Conservation (phyloP, 2,329 filamentous ascomycete genomes). For the Claviceps sp. region DNA sequence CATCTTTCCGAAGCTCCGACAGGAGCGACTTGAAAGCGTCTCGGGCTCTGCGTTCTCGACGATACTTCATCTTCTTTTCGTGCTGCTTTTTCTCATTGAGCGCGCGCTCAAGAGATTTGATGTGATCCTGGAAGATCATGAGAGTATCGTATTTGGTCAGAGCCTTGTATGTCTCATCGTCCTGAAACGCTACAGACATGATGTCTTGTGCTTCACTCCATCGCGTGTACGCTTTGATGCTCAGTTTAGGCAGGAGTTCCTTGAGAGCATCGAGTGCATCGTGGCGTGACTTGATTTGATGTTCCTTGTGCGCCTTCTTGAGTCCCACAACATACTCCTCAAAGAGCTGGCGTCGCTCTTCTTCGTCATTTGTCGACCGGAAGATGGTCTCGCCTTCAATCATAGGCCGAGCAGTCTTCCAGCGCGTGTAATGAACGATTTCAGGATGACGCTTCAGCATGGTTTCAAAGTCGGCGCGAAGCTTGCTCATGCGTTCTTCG, state of each 20-base stretch:
- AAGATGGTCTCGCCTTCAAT: conserved; percentile 95
- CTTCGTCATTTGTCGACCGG: conserved; percentile 75
- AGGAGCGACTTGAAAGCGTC: conserved; percentile 69
- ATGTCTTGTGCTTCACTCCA: conserved; percentile 83
- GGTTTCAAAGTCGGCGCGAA: conserved; percentile 83
- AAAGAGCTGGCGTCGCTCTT: conserved; percentile 78
- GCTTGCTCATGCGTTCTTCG: conserved; percentile 82
- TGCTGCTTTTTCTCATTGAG: conserved; percentile 87
- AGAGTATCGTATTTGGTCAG: conserved; percentile 84
- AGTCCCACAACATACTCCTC: conserved; percentile 84
- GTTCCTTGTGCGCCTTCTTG: conserved; percentile 66
- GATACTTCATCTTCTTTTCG: conserved; percentile 67
- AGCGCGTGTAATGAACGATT: conserved; percentile 92
- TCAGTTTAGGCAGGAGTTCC: conserved; percentile 62
- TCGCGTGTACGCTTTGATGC: conserved; percentile 84
- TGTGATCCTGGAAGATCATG: conserved; percentile 86
- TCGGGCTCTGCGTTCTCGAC: conserved; percentile 74
- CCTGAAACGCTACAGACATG: conserved; percentile 66
- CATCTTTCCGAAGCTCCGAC: conserved; percentile 56
- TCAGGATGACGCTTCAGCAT: conserved; percentile 96
- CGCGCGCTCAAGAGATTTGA: conserved; percentile 78
- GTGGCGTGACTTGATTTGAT: conserved; percentile 58
- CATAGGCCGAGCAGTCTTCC: conserved; percentile 90
- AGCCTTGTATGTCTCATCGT: conserved; percentile 71
- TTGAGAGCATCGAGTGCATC: conserved; percentile 75